A percentile compares a stretch with the other conserved stretches of the same genome.
phyloP scores from a whole-genome alignment of 257 asterid species.

The Anisodus acutangulus region DNA sequence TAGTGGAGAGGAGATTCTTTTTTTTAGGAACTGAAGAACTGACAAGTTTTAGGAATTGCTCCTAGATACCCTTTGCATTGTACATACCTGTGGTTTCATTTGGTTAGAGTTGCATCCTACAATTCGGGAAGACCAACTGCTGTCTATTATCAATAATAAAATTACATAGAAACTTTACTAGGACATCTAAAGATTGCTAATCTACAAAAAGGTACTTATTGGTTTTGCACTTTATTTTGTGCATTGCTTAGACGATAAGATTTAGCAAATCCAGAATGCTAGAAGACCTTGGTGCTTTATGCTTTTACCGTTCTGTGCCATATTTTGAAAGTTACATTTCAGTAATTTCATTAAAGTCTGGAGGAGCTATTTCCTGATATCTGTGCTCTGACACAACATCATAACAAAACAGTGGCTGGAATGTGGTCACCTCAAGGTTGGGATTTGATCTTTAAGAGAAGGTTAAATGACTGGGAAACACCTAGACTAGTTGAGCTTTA shows the following conservation, averaged over 20 bases:
- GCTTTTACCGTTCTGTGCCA: neutral
- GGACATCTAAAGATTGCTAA: constrained; percentile 24
- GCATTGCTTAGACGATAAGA: neutral
- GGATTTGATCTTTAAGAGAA: too few relatives aligned
- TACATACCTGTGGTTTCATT: constrained; percentile 2
- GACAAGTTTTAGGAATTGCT: neutral
- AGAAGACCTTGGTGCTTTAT: constrained; percentile 19
- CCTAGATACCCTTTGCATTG: constrained; percentile 11
- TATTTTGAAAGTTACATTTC: neutral
- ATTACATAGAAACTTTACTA: neutral
- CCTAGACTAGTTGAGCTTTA: too few relatives aligned
- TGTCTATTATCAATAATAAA: constrained; percentile 21
- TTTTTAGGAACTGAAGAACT: neutral
- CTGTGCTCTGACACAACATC: too few relatives aligned
- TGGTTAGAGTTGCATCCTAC: constrained; percentile 11
- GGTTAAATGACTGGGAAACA: too few relatives aligned
- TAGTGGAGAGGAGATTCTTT: neutral
- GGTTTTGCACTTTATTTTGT: neutral
- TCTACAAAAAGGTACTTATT: neutral
- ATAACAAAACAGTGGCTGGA: too few relatives aligned
- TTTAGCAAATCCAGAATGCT: neutral
- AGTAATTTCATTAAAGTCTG: neutral
- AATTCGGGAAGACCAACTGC: constrained; percentile 19
- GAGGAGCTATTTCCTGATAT: too few relatives aligned
- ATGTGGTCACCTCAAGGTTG: too few relatives aligned